These are phyloP conservation scores for Stramenopiles sp. DNA, from an alignment of 352 stramenopile genomes.

Conservation along the genomic window DNA sequence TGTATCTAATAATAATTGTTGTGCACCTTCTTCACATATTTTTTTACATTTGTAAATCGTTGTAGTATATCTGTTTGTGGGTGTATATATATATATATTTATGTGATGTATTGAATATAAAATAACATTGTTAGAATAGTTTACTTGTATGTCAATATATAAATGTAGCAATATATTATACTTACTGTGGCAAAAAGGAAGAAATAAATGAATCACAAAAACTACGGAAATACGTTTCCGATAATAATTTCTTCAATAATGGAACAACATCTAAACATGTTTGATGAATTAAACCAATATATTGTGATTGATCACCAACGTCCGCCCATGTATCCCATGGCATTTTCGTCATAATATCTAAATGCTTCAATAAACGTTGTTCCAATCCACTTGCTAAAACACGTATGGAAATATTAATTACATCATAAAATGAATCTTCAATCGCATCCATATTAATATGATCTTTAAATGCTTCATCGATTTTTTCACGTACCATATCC, in stretches of 20 bases:
- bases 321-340: slow-evolving; percentile 81
- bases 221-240: slow-evolving; percentile 77
- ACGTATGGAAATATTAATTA: slow-evolving; percentile 73
- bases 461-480: slow-evolving; percentile 70
- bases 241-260: slow-evolving; percentile 61
- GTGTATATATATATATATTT: too few relatives aligned
- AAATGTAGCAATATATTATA: too few relatives aligned
- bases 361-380: slow-evolving; percentile 57
- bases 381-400: slow-evolving; percentile 78
- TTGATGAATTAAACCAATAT: slow-evolving; percentile 74
- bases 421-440: slow-evolving; percentile 83
- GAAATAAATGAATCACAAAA: slow-evolving; percentile 94
- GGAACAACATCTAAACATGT: slow-evolving; percentile 75
- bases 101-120: too few relatives aligned
- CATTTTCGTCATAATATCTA: slow-evolving; percentile 60
- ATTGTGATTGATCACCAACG: slow-evolving; percentile 82
- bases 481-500: slow-evolving; percentile 86
- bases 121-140: too few relatives aligned
- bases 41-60: slow-evolving; percentile 19
- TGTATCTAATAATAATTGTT: slow-evolving; percentile 92
- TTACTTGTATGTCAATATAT: too few relatives aligned
- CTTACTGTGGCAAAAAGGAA: slow-evolving; percentile 68
- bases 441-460: slow-evolving; percentile 74
- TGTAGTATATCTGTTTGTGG: too few relatives aligned
- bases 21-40: slow-evolving; percentile 85